phyloP scores from a whole-genome alignment of 2,329 filamentous ascomycete genomes.

The Monosporascus sp. region DNA sequence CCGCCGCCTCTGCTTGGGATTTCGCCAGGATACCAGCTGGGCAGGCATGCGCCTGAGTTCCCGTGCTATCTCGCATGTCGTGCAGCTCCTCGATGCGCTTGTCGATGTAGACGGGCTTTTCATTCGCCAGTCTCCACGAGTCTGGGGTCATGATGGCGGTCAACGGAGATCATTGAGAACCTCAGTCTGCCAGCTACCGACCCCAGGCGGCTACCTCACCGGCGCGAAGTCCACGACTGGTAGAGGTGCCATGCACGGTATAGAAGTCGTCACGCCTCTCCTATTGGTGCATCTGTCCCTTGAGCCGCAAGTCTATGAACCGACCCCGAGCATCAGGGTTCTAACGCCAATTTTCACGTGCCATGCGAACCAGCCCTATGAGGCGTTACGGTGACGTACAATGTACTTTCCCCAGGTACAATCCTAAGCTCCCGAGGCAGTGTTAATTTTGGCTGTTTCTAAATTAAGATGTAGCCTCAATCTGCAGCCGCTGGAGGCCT shows the following conservation, averaged over 20 bases:
- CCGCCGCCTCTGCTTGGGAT: conserved; percentile 1
- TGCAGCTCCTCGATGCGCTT: neutral
- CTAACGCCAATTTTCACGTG: neutral
- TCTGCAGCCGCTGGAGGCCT: conserved; percentile 28
- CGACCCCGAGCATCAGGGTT: neutral
- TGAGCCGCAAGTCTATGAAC: neutral
- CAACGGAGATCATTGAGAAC: neutral
- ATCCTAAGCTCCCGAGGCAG: conserved; percentile 2
- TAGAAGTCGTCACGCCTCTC: neutral
- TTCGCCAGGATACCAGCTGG: neutral
- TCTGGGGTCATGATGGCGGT: neutral
- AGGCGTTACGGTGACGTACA: neutral
- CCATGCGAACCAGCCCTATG: neutral
- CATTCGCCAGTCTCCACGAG: neutral
- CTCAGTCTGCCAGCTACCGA: neutral
- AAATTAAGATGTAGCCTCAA: conserved; percentile 33
- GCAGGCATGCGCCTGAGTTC: neutral
- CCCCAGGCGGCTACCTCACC: neutral
- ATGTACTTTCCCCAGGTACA: neutral
- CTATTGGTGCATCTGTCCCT: neutral
- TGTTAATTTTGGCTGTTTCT: conserved; percentile 31
- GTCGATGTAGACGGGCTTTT: neutral
- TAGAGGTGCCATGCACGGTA: neutral
- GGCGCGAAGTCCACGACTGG: neutral
- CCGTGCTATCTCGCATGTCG: neutral